These are phyloP conservation scores for Wickerhamomyces sp. DNA, from an alignment of 1,139 yeast species.

Conservation along the genomic window DNA sequence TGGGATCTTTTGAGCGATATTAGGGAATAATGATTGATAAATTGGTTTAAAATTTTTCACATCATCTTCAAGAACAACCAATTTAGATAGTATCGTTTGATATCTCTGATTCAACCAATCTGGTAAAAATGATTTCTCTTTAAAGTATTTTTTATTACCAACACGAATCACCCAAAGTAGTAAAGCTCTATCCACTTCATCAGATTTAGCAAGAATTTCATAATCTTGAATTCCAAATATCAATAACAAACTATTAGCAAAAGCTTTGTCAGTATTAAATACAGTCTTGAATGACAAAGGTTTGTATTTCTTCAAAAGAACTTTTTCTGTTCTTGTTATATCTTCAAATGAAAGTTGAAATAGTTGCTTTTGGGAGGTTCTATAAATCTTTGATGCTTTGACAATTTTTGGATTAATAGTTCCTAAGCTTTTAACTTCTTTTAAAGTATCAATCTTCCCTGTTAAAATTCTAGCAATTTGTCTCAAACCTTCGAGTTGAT, in stretches of 20 bases:
- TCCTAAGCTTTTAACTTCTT: conserved; percentile 15
- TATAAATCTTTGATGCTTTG: conserved; percentile 34
- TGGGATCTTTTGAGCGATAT: conserved; percentile 48
- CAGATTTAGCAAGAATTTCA: conserved; percentile 43
- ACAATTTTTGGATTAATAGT: conserved; percentile 14
- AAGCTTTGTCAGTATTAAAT: conserved; percentile 48
- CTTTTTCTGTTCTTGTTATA: conserved; percentile 47
- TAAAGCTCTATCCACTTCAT: conserved; percentile 55
- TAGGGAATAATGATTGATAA: conserved; percentile 53
- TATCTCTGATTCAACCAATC: conserved; percentile 47
- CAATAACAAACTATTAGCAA: conserved; percentile 51
- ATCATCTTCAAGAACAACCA: conserved; percentile 43
- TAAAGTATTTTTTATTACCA: conserved; percentile 40
- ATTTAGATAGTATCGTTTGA: conserved; percentile 33
- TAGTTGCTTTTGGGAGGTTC: conserved; percentile 42
- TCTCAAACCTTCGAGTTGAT: conserved; percentile 55
- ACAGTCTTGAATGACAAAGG: conserved; percentile 51
- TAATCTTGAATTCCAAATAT: conserved; percentile 53
- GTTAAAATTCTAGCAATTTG: conserved; percentile 50
- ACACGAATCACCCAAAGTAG: conserved; percentile 60
- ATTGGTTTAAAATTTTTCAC: conserved; percentile 49
- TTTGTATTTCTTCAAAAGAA: conserved; percentile 39
- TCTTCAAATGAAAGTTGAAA: conserved; percentile 42
- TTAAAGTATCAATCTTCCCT: conserved; percentile 37
- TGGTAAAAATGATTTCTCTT: conserved; percentile 37